Evolutionary conservation across 75 land plant species (phyloP), one percentile per base, ranked within the genome.

Genomic region (Isoetes taiwanensis): DNA sequence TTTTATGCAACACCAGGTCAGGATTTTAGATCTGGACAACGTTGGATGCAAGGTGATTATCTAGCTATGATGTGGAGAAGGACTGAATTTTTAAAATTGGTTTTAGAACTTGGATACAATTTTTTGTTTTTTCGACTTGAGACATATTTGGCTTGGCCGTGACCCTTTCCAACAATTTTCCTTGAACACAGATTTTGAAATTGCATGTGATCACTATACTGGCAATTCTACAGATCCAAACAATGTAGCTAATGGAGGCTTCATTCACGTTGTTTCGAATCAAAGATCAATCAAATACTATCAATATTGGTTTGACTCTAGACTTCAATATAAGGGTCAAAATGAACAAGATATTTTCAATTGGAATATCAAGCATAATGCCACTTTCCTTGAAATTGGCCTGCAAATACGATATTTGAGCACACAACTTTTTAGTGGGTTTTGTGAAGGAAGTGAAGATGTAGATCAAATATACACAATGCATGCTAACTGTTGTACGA

Each of bases 121-220:
- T n/a, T n/a, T n/a, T n/a, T n/a, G n/a, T n/a, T n/a, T n/a, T n/a
- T n/a, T n/a, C n/a, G n/a, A n/a, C n/a, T n/a, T n/a, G n/a, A n/a
- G n/a, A n/a, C n/a, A n/a, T n/a, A n/a, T n/a, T n/a, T n/a, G n/a
- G n/a, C n/a, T n/a, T n/a, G n/a, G n/a, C n/a, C 50, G 50, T n/a
- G 50, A 46, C 23, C 50, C 50, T 4, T 46, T 46, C 16, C 25
- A 46, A 6, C 6, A 46, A 5, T 46, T 46, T 23, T 46, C 50
- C 4, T 23, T 5, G 25, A 19, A 46, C 6, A 8, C 6, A 19
- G 50, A 46, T 23, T 8, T 46, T 8, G 50, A 46, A 14, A 46
- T 46, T 4, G 50, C 50, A 6, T 46, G 50, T n/a, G 50, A 46
- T 23, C 50, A 46, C 50, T 46, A 46, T 23, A 46, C 5, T 8